phyloP scores from a whole-genome alignment of 768 basidiomycete genomes.

The Tricholoma flavovirens region DNA sequence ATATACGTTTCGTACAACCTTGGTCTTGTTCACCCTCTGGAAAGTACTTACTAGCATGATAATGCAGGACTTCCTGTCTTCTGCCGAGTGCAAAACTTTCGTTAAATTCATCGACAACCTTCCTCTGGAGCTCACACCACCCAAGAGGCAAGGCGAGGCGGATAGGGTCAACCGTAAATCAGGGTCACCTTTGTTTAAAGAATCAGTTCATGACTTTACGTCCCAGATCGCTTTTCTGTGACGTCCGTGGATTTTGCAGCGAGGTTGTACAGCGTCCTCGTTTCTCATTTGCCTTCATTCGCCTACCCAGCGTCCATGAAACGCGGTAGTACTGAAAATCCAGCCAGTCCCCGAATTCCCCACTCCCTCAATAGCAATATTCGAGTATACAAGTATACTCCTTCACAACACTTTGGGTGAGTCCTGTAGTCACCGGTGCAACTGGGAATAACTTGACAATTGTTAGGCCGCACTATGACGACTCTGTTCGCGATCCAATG shows the following conservation, averaged over 20 bases:
- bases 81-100: constrained; percentile 56
- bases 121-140: constrained; percentile 60
- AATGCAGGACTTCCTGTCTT: constrained; percentile 47
- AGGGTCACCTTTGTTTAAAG: not conserved
- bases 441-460: not conserved
- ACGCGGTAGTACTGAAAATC: constrained; percentile 21
- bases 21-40: not conserved
- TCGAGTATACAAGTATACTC: constrained; percentile 62
- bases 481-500: constrained; percentile 52
- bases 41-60: not conserved
- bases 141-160: constrained; percentile 70
- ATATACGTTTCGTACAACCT: not conserved
- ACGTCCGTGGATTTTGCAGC: constrained; percentile 54
- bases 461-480: constrained; percentile 63
- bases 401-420: constrained; percentile 60
- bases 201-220: not conserved
- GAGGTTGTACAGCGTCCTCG: constrained; percentile 41
- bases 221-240: constrained; percentile 56
- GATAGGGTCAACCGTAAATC: constrained; percentile 60
- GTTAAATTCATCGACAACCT: constrained; percentile 54
- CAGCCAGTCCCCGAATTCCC: constrained; percentile 29
- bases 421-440: constrained; percentile 5
- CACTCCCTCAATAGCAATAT: constrained; percentile 72
- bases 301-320: constrained; percentile 35
- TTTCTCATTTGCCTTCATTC: constrained; percentile 56